phyloP scores from a whole-genome alignment of 495 filamentous ascomycete genomes.

The Penicillium daleae region DNA sequence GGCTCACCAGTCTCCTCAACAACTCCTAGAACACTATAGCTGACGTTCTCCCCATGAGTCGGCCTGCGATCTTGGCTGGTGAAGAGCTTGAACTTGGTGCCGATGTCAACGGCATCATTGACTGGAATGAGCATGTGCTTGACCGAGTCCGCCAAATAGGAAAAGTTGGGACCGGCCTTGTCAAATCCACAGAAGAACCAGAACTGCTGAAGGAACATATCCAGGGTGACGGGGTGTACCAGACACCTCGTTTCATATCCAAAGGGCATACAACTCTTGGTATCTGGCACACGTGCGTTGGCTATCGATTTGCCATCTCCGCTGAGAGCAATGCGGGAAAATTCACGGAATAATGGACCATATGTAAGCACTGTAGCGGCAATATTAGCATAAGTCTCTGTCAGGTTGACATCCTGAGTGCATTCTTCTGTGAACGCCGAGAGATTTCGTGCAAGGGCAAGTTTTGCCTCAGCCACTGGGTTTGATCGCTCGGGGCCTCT shows the following conservation, averaged over 20 bases:
- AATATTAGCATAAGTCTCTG: constrained; percentile 31
- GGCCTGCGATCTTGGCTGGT: constrained; percentile 30
- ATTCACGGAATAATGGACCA: constrained; percentile 39
- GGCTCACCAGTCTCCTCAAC: constrained; percentile 28
- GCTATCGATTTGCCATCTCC: constrained; percentile 28
- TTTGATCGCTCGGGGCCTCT: constrained; percentile 35
- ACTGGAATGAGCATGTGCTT: constrained; percentile 26
- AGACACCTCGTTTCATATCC: constrained; percentile 46
- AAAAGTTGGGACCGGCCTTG: constrained; percentile 19
- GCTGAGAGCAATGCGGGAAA: constrained; percentile 32
- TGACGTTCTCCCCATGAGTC: constrained; percentile 37
- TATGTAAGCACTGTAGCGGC: constrained; percentile 37
- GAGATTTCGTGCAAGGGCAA: constrained; percentile 5
- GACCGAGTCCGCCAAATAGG: constrained; percentile 28
- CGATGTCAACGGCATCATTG: constrained; percentile 15
- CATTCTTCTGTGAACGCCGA: constrained; percentile 12
- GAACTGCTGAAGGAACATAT: constrained; percentile 46
- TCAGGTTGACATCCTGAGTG: constrained; percentile 16
- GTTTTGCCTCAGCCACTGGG: constrained; percentile 18
- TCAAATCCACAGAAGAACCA: constrained; percentile 33
- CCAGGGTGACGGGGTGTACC: constrained; percentile 50
- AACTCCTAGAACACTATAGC: constrained; percentile 27
- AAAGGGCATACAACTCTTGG: constrained; percentile 51
- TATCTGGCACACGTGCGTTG: constrained; percentile 47
- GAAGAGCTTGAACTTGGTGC: constrained; percentile 29